These are phyloP conservation scores for Apophysomyces sp. DNA, from an alignment of 371 early-diverging fungal genomes.

Conservation along the genomic window DNA sequence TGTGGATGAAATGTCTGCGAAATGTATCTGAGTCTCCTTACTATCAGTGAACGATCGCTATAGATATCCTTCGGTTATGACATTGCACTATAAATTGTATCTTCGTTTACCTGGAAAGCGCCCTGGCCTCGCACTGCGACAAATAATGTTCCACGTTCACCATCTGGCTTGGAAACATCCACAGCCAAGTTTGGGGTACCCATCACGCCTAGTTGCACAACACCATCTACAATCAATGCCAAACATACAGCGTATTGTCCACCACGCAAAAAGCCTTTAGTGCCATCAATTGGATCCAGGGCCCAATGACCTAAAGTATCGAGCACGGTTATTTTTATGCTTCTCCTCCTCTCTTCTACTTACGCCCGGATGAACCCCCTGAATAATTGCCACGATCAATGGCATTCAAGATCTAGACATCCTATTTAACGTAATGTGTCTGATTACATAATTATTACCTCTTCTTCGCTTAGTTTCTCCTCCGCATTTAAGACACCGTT, in stretches of 20 bases:
- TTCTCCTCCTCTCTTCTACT: constrained; percentile 10
- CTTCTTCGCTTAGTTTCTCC: constrained; percentile 56
- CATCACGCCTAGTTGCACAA: constrained; percentile 88
- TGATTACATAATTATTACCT: constrained; percentile 44
- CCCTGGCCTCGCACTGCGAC: constrained; percentile 83
- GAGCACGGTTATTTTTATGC: neutral
- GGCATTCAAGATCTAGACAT: constrained; percentile 65
- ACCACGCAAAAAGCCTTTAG: constrained; percentile 94
- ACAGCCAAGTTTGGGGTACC: constrained; percentile 94
- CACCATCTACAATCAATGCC: constrained; percentile 87
- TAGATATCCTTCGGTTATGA: neutral
- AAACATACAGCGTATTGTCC: constrained; percentile 97
- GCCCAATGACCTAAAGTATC: constrained; percentile 75
- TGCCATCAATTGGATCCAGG: constrained; percentile 95
- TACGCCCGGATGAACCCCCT: constrained; percentile 81
- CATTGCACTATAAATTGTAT: too few relatives aligned
- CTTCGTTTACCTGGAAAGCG: constrained; percentile 76
- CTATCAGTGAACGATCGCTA: constrained; percentile 65
- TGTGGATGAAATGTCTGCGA: constrained; percentile 52
- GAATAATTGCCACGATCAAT: constrained; percentile 90
- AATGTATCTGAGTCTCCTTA: constrained; percentile 65
- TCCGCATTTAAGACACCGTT: constrained; percentile 64
- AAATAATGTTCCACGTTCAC: constrained; percentile 75
- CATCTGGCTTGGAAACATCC: constrained; percentile 57
- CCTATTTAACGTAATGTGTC: neutral